A percentile compares a stretch with the other conserved stretches of the same genome.
phyloP scores from a whole-genome alignment of 2,329 filamentous ascomycete species.

The Fusarium irregulare region DNA sequence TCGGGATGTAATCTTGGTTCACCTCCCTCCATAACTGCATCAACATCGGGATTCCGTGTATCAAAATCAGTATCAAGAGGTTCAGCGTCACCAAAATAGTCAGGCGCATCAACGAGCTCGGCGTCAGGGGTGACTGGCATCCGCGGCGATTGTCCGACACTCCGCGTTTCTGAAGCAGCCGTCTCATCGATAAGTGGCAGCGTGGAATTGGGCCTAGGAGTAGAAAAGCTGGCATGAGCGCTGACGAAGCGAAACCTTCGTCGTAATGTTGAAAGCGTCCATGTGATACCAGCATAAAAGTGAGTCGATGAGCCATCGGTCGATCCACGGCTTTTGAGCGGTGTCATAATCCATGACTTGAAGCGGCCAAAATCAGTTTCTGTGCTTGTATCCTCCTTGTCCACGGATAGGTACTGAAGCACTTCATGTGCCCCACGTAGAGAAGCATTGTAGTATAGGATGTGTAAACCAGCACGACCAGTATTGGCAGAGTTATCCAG shows the following conservation, averaged over 20 bases:
- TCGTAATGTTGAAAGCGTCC: constrained; percentile 77
- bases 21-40: constrained; percentile 45
- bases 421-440: constrained; percentile 68
- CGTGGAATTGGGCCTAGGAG: constrained; percentile 55
- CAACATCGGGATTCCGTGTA: constrained; percentile 16
- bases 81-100: constrained; percentile 58
- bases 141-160: constrained; percentile 52
- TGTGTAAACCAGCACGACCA: constrained; percentile 64
- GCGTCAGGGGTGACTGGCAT: constrained; percentile 51
- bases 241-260: constrained; percentile 76
- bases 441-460: constrained; percentile 76
- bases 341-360: constrained; percentile 74
- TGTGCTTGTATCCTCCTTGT: constrained; percentile 56
- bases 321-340: constrained; percentile 63
- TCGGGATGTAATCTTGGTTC: constrained; percentile 52
- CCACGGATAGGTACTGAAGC: constrained; percentile 66
- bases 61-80: constrained; percentile 21
- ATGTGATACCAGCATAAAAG: constrained; percentile 72
- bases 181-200: constrained; percentile 53
- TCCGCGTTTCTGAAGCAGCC: constrained; percentile 49
- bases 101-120: constrained; percentile 49
- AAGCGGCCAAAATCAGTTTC: constrained; percentile 69
- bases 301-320: constrained; percentile 66
- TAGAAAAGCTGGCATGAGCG: constrained; percentile 56
- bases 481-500: constrained; percentile 68